Conservation (phyloP, 257 asterid genomes). For the Jacaranda copaia region DNA sequence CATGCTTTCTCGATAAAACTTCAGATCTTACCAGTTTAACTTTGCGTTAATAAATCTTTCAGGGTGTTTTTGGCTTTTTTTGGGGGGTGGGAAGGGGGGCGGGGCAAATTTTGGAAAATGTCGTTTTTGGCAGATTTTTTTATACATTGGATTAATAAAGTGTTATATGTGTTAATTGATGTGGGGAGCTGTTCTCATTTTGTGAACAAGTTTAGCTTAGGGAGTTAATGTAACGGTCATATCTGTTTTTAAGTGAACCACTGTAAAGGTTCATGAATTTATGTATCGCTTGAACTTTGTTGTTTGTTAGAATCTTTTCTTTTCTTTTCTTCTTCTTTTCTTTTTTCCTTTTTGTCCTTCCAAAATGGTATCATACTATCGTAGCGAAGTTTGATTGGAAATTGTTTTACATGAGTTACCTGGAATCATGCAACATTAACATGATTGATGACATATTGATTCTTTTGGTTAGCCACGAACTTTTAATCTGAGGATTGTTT, state of each 20-base stretch:
- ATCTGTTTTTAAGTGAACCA: slow-evolving; percentile 11
- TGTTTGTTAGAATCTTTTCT: not conserved
- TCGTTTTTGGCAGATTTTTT: not conserved
- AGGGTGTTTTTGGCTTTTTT: not conserved
- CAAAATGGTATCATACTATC: not conserved
- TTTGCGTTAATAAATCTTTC: slow-evolving; percentile 18
- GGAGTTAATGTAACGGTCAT: slow-evolving; percentile 9
- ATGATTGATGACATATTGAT: not conserved
- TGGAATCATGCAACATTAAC: slow-evolving; percentile 23
- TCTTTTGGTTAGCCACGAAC: slow-evolving; percentile 15
- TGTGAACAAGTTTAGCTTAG: slow-evolving; percentile 18
- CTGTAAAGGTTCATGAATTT: slow-evolving; percentile 4
- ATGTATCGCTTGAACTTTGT: not conserved
- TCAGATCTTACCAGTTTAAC: slow-evolving; percentile 36
- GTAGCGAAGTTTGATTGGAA: not conserved
- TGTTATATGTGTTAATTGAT: slow-evolving; percentile 13
- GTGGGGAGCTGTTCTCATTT: slow-evolving; percentile 10
- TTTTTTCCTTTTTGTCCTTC: no score
- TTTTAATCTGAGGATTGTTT: not conserved
- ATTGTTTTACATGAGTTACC: not conserved
- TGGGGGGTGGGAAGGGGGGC: no score
- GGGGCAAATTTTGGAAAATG: slow-evolving; percentile 13
- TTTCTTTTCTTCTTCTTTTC: not conserved
- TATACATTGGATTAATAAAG: not conserved
- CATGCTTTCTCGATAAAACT: slow-evolving; percentile 15